These are phyloP conservation scores for Paraphaeosphaeria sporulosa DNA, from an alignment of 2,329 filamentous ascomycete genomes.

Conservation along the genomic window DNA sequence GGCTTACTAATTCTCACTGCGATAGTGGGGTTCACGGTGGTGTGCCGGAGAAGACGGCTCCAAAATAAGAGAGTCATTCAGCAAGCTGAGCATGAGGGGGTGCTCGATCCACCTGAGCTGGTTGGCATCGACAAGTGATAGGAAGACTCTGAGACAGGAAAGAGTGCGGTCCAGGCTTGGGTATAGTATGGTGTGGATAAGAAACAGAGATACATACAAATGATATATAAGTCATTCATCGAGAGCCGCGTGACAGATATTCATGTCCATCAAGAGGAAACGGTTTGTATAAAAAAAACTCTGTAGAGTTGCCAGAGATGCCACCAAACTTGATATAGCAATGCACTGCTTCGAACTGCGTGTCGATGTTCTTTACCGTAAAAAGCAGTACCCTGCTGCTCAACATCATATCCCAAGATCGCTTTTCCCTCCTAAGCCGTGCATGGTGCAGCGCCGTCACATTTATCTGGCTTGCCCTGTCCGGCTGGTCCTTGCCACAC, in stretches of 20 bases:
- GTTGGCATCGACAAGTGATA: neutral
- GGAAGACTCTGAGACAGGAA: neutral
- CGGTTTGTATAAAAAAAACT: too few relatives aligned
- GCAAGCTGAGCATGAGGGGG: neutral
- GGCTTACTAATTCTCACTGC: neutral
- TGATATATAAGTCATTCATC: too few relatives aligned
- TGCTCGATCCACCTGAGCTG: neutral
- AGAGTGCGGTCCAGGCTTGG: too few relatives aligned
- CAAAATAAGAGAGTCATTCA: neutral
- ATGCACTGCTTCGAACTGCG: neutral
- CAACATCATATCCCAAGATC: neutral
- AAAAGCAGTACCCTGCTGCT: neutral
- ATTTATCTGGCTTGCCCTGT: neutral
- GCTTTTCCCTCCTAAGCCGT: neutral
- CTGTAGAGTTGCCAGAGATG: too few relatives aligned
- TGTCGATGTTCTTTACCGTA: neutral
- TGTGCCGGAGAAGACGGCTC: neutral
- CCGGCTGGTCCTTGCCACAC: conserved; percentile 6
- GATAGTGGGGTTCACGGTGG: neutral
- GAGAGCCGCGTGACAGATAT: too few relatives aligned
- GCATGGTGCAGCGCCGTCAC: neutral
- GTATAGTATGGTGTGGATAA: too few relatives aligned
- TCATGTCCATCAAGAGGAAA: too few relatives aligned
- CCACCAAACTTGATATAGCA: too few relatives aligned
- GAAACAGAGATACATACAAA: too few relatives aligned